These are phyloP conservation scores for Bimuria novae-zelandiae DNA, from an alignment of 2,329 filamentous ascomycete species.

Conservation along the genomic window DNA sequence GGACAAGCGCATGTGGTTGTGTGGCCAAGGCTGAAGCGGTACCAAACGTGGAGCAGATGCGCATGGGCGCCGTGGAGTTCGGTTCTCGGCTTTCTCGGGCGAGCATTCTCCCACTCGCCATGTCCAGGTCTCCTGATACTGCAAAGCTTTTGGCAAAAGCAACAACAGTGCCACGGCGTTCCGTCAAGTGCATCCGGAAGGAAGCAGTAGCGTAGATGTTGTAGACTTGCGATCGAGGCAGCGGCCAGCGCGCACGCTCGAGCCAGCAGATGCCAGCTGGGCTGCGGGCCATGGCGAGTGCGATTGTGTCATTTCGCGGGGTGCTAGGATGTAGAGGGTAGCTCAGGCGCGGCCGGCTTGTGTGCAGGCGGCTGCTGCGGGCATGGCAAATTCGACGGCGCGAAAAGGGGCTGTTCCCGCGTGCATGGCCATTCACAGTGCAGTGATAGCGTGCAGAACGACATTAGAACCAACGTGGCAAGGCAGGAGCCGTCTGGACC, in stretches of 20 bases:
- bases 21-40: too few relatives aligned
- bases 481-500: conserved; percentile 14
- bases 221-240: too few relatives aligned
- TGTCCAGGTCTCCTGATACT: neutral
- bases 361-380: conserved; percentile 29
- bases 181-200: too few relatives aligned
- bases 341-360: neutral
- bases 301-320: conserved; percentile 30
- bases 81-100: neutral
- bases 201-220: too few relatives aligned
- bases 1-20: too few relatives aligned
- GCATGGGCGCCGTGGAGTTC: neutral
- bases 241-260: neutral
- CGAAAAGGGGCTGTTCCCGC: conserved; percentile 3
- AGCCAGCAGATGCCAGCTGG: neutral
- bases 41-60: too few relatives aligned
- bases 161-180: too few relatives aligned
- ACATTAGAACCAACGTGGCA: conserved; percentile 13
- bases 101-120: neutral
- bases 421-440: conserved; percentile 8
- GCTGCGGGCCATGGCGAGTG: conserved; percentile 13
- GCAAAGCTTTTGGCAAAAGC: neutral
- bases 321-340: conserved; percentile 20
- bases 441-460: conserved; percentile 11
- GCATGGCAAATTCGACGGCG: conserved; percentile 11